Percentiles rank a stretch among this genome's conserved stretches.
These are phyloP conservation scores for Wickerhamiella galacta DNA, from an alignment of 805 yeast genomes.

Conservation along the genomic window DNA sequence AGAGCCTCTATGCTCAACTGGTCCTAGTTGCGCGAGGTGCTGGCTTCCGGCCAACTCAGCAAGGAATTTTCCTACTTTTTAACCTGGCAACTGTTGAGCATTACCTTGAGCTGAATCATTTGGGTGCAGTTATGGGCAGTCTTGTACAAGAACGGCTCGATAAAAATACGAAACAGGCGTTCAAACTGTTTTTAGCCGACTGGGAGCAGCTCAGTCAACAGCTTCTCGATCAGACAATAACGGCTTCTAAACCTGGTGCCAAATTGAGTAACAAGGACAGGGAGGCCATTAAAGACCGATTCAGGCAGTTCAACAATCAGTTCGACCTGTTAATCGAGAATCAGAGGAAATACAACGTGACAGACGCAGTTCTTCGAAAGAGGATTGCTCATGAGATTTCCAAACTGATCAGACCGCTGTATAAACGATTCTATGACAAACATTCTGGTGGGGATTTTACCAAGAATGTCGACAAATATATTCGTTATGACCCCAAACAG, in stretches of 20 bases:
- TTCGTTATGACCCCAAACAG: constrained; percentile 35
- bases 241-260: constrained; percentile 31
- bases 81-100: constrained; percentile 13
- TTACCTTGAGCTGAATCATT: constrained; percentile 28
- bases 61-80: constrained; percentile 28
- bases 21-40: constrained; percentile 30
- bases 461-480: constrained; percentile 52
- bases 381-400: constrained; percentile 52
- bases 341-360: constrained; percentile 47
- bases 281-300: constrained; percentile 71
- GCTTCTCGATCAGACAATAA: constrained; percentile 66
- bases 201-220: constrained; percentile 71
- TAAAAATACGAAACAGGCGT: constrained; percentile 33
- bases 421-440: constrained; percentile 70
- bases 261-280: constrained; percentile 45
- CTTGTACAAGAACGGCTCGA: constrained; percentile 26
- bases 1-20: constrained; percentile 46
- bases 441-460: constrained; percentile 53
- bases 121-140: constrained; percentile 11
- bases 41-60: constrained; percentile 21
- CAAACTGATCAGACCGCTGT: constrained; percentile 57
- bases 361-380: constrained; percentile 48
- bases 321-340: constrained; percentile 62
- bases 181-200: constrained; percentile 45
- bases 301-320: constrained; percentile 61